Percentiles rank a stretch among this genome's conserved stretches.
These are phyloP conservation scores for Hibiscus syriacus DNA, from an alignment of 345 rosid species.

Conservation along the genomic window DNA sequence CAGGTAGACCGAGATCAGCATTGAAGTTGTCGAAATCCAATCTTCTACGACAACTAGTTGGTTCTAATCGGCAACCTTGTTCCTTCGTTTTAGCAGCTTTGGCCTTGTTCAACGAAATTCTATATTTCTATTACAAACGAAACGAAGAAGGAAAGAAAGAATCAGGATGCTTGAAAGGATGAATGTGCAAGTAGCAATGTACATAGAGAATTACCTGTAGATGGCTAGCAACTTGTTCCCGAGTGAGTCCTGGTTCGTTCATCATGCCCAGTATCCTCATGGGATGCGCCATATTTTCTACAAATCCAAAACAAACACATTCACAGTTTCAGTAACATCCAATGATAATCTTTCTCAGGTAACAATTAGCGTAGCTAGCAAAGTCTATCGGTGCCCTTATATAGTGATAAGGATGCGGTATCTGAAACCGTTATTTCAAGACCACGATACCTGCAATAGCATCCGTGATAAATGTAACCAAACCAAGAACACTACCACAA, in stretches of 20 bases:
- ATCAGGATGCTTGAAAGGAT: not conserved
- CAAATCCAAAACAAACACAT: not conserved
- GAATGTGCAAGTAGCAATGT: not conserved
- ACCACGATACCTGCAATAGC: too few relatives aligned
- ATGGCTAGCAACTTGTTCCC: slow-evolving; percentile 22
- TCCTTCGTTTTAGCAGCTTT: not conserved
- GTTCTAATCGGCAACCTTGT: not conserved
- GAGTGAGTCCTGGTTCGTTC: slow-evolving; percentile 15
- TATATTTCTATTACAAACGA: slow-evolving; percentile 11
- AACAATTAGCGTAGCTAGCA: too few relatives aligned
- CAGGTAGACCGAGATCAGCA: not conserved
- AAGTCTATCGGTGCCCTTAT: too few relatives aligned
- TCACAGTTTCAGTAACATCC: not conserved
- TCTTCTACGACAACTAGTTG: not conserved
- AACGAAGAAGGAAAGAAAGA: too few relatives aligned
- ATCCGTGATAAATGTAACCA: too few relatives aligned
- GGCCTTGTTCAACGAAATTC: slow-evolving; percentile 10
- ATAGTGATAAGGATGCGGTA: too few relatives aligned
- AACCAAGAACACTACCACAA: too few relatives aligned
- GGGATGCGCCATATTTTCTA: slow-evolving; percentile 1
- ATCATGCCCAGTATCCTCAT: slow-evolving; percentile 12
- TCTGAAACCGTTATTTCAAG: too few relatives aligned
- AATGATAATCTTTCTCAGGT: not conserved
- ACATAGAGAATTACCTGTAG: slow-evolving; percentile 18
- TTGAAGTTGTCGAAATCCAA: not conserved